Evolutionary conservation across 345 rosid genomes (phyloP).

Genomic region (Salix caprea): DNA sequence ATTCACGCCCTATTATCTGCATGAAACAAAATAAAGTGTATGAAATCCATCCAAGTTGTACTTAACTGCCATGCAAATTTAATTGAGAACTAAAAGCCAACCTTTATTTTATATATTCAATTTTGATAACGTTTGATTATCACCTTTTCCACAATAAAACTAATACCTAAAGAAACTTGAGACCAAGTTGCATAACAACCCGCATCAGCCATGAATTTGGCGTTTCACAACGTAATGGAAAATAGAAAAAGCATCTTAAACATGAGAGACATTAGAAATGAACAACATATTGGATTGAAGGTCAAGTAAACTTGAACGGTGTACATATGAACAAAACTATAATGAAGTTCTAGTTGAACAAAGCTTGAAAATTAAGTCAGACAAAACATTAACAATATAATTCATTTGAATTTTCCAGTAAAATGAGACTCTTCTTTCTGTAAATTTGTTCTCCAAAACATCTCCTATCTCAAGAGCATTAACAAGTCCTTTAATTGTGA

Average conservation of each 20-base stretch:
- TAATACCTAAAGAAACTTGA: too few species aligned
- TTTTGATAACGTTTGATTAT: not conserved
- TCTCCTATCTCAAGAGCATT: not conserved
- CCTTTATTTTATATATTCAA: not conserved
- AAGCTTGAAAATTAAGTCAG: not conserved
- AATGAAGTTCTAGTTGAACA: not conserved
- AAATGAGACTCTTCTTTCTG: not conserved
- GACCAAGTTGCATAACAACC: not conserved
- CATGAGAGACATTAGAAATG: not conserved
- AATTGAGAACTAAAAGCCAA: not conserved
- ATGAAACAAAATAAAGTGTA: not conserved
- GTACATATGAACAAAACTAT: not conserved
- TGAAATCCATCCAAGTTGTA: slow-evolving; percentile 2
- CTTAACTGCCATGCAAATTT: not conserved
- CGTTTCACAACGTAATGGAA: not conserved
- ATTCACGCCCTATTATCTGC: slow-evolving; percentile 82
- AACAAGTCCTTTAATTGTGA: not conserved
- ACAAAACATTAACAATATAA: not conserved
- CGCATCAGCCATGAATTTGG: not conserved
- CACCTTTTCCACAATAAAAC: not conserved
- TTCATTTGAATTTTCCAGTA: not conserved
- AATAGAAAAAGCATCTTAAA: not conserved
- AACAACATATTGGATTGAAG: not conserved
- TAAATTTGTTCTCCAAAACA: not conserved
- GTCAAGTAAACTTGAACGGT: not conserved